A percentile compares a stretch with the other conserved stretches of the same genome.
Conservation (phyloP, 768 basidiomycete genomes). For the Candolleomyces aberdarensis region DNA sequence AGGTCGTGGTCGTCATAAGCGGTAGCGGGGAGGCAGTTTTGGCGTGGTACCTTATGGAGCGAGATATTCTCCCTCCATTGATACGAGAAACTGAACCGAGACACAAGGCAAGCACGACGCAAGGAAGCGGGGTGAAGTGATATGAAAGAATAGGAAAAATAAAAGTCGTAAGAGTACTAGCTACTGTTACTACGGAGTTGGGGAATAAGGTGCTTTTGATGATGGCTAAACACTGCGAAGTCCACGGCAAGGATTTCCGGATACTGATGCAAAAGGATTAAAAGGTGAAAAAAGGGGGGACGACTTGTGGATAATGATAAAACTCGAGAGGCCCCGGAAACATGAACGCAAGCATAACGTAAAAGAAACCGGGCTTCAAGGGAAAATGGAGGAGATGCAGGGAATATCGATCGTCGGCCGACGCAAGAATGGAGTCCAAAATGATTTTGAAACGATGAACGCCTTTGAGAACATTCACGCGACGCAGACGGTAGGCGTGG, state of each 20-base stretch:
- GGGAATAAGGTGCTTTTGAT: not conserved
- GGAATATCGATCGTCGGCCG: not conserved
- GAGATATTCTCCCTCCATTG: not conserved
- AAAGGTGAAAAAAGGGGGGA: not conserved
- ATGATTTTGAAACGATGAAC: not conserved
- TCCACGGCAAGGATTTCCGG: not conserved
- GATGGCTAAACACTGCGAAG: not conserved
- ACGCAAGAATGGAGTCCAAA: not conserved
- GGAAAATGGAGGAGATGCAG: not conserved
- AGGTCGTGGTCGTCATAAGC: too few relatives aligned
- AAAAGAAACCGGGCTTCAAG: not conserved
- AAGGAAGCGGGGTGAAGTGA: not conserved
- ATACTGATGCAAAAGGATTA: not conserved
- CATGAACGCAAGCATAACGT: not conserved
- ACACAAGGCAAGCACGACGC: not conserved
- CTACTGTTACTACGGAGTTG: not conserved
- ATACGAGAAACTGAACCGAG: not conserved
- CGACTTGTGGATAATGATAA: constrained; percentile 1
- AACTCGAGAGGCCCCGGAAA: not conserved
- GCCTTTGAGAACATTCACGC: not conserved
- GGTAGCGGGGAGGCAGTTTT: too few relatives aligned
- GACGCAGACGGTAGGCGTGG: constrained; percentile 2
- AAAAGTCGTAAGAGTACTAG: not conserved
- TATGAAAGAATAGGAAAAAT: not conserved
- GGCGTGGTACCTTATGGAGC: too few relatives aligned